Evolutionary conservation across 148 eudicot species (phyloP), one percentile per base, ranked within the genome.

Genomic region (Camellia lanceoleosa): DNA sequence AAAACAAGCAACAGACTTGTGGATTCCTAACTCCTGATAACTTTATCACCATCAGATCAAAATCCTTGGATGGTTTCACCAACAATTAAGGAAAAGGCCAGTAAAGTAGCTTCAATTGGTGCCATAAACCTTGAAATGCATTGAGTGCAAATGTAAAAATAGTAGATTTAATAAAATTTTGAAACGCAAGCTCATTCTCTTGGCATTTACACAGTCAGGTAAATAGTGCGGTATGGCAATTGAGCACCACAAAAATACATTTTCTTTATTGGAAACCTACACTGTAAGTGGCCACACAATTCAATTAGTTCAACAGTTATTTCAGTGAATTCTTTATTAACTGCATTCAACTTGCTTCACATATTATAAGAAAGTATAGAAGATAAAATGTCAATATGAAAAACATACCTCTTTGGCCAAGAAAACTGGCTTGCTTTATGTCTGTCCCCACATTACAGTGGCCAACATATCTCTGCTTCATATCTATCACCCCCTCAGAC

Each of bases 361-460:
- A 63, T n/a, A 42, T 60, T 59, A 75, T 60, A 73, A 56, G 4
- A 20, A 71, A 19, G 41, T 2, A 64, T 4, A 18, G n/a, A 66
- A 44, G 63, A 54, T 7, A 61, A 44, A 59, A 30, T 15, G 4
- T 1, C 3, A 16, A 54, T 38, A 23, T 6, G 61, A 38, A 15
- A 61, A 43, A 13, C 38, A 16, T 88, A 96, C 99, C 99, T 81
- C 79, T 86, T 84, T 93, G 97, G 15, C 99, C 99, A 87, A 96
- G 85, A 82, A 96, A 96, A 88, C 95, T 93, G 60, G 99, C 98
- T 80, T 96, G 99, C 82, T 96, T 96, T 85, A 96, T 96, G 83
- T 96, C 99, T 42, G 99, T 96, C 85, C 97, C 99, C 60, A 88
- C 82, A 88, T 96, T 96, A 80, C 97, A 92, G 80, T 96, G 99